Evolutionary conservation across 371 early-diverging fungal genomes (phyloP).

Genomic region (Actinomortierella wolfii): DNA sequence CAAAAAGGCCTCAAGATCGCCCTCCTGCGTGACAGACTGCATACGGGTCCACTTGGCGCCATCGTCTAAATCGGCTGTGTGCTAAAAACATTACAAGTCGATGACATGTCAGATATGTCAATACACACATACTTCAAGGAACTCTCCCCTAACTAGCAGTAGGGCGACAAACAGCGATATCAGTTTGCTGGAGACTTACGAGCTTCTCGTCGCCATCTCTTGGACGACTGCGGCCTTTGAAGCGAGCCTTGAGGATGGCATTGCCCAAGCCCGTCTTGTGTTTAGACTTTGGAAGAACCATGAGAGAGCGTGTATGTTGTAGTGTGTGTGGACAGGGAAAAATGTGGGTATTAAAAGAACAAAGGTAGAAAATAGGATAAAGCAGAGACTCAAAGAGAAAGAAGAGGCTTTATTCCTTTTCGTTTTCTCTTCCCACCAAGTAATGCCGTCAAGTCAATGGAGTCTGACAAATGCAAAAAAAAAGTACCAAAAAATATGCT

Average conservation of each 20-base stretch:
- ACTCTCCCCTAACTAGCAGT: too few species aligned
- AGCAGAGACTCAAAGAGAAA: slow-evolving; percentile 7
- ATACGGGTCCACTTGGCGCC: slow-evolving; percentile 84
- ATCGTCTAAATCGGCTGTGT: slow-evolving; percentile 88
- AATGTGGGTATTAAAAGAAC: not conserved
- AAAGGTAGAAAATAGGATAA: slow-evolving; percentile 7
- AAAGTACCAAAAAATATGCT: not conserved
- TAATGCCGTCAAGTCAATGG: too few species aligned
- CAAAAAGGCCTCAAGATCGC: slow-evolving; percentile 95
- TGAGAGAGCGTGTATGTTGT: slow-evolving; percentile 2
- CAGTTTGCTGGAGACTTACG: slow-evolving; percentile 54
- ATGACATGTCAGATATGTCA: not conserved
- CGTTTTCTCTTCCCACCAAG: not conserved
- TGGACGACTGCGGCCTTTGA: slow-evolving; percentile 81
- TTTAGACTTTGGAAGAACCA: slow-evolving; percentile 52
- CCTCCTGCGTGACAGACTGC: slow-evolving; percentile 96
- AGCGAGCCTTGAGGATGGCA: slow-evolving; percentile 91
- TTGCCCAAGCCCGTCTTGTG: slow-evolving; percentile 80
- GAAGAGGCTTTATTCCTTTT: slow-evolving; percentile 4
- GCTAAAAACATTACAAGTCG: slow-evolving; percentile 50
- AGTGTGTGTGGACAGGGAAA: slow-evolving; percentile 7
- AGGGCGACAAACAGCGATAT: too few species aligned
- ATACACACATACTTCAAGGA: too few species aligned
- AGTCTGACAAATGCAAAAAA: not conserved
- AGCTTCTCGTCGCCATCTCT: slow-evolving; percentile 70